Evolutionary conservation across 106 monocot genomes (phyloP).

Genomic region (Gastrodia elata): DNA sequence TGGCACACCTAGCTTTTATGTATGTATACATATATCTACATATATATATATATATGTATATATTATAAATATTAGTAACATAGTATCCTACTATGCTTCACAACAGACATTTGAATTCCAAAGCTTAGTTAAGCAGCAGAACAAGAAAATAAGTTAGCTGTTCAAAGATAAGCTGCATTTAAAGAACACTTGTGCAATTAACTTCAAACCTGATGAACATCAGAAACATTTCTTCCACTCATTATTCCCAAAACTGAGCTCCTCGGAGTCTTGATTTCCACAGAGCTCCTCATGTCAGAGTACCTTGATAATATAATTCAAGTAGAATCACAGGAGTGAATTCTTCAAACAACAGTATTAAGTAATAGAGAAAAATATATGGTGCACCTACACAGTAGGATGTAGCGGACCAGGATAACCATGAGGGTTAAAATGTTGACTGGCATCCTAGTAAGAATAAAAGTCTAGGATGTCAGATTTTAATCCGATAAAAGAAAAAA

Average conservation of each 20-base stretch:
- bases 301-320: not conserved
- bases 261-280: not conserved
- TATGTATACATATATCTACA: too few relatives aligned
- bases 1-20: too few relatives aligned
- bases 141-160: not conserved
- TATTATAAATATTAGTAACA: too few relatives aligned
- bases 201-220: slow-evolving; percentile 1
- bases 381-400: not conserved
- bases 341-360: not conserved
- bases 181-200: not conserved
- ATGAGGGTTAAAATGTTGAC: not conserved
- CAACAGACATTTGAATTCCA: not conserved
- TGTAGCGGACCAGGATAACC: not conserved
- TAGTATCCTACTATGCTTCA: not conserved
- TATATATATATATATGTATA: too few relatives aligned
- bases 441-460: not conserved
- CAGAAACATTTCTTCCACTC: not conserved
- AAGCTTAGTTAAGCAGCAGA: not conserved
- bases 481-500: not conserved
- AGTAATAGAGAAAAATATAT: not conserved
- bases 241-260: not conserved
- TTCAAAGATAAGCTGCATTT: not conserved
- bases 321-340: not conserved
- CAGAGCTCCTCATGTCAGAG: not conserved
- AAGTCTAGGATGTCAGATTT: not conserved